Evolutionary conservation across 2,329 filamentous ascomycete species (phyloP).

Genomic region (Fusarium sp.): DNA sequence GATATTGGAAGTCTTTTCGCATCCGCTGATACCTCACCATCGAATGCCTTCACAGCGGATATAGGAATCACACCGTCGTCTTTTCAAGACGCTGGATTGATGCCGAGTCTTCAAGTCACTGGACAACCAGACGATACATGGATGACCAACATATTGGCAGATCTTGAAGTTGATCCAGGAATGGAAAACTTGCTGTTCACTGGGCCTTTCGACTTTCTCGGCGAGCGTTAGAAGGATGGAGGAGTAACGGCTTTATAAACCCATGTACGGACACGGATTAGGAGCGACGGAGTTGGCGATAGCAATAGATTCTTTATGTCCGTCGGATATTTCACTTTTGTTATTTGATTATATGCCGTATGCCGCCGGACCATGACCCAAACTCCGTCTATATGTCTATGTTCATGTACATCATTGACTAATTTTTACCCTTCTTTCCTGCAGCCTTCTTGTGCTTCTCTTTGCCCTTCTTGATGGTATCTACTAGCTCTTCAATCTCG

Average conservation of each 20-base stretch:
- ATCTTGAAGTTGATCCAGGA: conserved; percentile 34
- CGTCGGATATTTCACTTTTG: conserved; percentile 15
- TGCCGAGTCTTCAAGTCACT: conserved; percentile 37
- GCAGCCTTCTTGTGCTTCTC: conserved; percentile 47
- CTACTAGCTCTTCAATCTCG: conserved; percentile 56
- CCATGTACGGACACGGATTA: conserved; percentile 28
- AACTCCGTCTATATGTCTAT: conserved; percentile 45
- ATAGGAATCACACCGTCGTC: conserved; percentile 26
- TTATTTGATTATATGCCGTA: neutral
- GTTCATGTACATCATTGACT: conserved; percentile 33
- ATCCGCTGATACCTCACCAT: conserved; percentile 31
- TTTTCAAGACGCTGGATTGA: conserved; percentile 14
- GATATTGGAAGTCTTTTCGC: conserved; percentile 35
- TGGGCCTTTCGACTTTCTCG: conserved; percentile 42
- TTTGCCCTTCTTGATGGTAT: conserved; percentile 61
- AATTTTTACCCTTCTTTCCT: conserved; percentile 46
- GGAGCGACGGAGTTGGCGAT: conserved; percentile 30
- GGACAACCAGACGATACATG: conserved; percentile 30
- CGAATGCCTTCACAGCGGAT: conserved; percentile 13
- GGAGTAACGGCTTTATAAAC: conserved; percentile 9
- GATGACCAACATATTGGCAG: conserved; percentile 35
- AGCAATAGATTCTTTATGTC: neutral
- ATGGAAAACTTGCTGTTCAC: conserved; percentile 41
- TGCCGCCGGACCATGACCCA: conserved; percentile 26
- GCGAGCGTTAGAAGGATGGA: conserved; percentile 13